Evolutionary conservation across 306 rosid genomes (phyloP).

Genomic region (Vigna hirtella): DNA sequence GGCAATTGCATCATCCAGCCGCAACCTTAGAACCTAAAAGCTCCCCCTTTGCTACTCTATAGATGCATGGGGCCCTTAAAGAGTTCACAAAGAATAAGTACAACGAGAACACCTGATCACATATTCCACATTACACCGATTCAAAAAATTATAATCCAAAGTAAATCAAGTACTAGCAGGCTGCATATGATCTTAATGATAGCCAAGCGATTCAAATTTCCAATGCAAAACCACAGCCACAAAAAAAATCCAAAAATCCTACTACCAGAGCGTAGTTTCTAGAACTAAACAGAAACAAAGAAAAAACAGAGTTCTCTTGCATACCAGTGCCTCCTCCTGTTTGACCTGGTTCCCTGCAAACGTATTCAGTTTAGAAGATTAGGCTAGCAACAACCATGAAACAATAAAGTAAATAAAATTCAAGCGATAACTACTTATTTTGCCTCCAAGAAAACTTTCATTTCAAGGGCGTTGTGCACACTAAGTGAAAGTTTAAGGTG

Average conservation of each 20-base stretch:
- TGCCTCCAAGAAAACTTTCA: slow-evolving; percentile 14
- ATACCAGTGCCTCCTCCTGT: slow-evolving; percentile 54
- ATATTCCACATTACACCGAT: background rate
- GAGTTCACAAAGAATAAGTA: background rate
- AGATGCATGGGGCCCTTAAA: slow-evolving; percentile 18
- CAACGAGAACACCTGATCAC: slow-evolving; percentile 13
- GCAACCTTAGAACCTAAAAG: slow-evolving; percentile 14
- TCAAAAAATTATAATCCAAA: slow-evolving; percentile 27
- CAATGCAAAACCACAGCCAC: slow-evolving; percentile 25
- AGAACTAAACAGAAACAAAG: slow-evolving; percentile 31
- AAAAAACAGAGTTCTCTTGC: slow-evolving; percentile 34
- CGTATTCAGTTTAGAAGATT: slow-evolving; percentile 31
- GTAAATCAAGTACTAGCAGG: background rate
- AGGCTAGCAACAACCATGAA: slow-evolving; percentile 21
- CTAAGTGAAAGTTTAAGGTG: background rate
- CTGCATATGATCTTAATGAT: slow-evolving; percentile 4
- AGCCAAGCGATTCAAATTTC: slow-evolving; percentile 17
- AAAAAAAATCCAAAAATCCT: slow-evolving; percentile 17
- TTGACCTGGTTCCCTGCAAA: slow-evolving; percentile 59
- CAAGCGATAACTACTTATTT: slow-evolving; percentile 6
- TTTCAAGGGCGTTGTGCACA: background rate
- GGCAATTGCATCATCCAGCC: slow-evolving; percentile 36
- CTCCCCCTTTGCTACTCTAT: slow-evolving; percentile 10
- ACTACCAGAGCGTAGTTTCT: slow-evolving; percentile 13
- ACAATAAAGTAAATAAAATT: slow-evolving; percentile 32